Conservation (phyloP, 257 asterid species). For the Solanum sejunctum region DNA sequence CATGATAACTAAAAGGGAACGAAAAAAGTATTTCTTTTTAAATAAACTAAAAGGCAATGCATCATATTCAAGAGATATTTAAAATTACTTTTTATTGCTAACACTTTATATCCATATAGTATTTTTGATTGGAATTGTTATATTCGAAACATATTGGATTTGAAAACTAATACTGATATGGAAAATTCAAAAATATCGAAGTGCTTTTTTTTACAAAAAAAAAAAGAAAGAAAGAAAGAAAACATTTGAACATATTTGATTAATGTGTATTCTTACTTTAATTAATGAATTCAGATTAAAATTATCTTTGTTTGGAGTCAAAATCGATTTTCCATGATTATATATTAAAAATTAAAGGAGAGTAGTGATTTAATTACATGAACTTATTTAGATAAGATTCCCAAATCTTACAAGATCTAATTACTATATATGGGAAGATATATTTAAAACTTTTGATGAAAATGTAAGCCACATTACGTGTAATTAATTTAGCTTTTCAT, state of each 20-base stretch:
- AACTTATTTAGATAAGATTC: not conserved
- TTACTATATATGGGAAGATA: not conserved
- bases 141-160: not conserved
- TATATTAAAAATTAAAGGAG: not conserved
- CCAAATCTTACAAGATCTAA: not conserved
- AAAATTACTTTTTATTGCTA: not conserved
- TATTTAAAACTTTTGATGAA: not conserved
- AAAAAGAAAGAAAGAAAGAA: not conserved
- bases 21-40: too few species aligned
- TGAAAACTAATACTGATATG: not conserved
- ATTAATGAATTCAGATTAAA: not conserved
- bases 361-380: not conserved
- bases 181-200: not conserved
- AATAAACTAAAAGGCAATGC: not conserved
- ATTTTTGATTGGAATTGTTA: not conserved
- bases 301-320: not conserved
- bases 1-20: too few species aligned
- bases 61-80: not conserved
- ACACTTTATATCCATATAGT: not conserved
- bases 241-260: not conserved
- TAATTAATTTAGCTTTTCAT: not conserved
- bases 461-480: not conserved
- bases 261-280: not conserved
- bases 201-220: not conserved
- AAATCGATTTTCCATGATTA: not conserved